Evolutionary conservation across 768 basidiomycete species (phyloP).

Genomic region (Mycena filopes): DNA sequence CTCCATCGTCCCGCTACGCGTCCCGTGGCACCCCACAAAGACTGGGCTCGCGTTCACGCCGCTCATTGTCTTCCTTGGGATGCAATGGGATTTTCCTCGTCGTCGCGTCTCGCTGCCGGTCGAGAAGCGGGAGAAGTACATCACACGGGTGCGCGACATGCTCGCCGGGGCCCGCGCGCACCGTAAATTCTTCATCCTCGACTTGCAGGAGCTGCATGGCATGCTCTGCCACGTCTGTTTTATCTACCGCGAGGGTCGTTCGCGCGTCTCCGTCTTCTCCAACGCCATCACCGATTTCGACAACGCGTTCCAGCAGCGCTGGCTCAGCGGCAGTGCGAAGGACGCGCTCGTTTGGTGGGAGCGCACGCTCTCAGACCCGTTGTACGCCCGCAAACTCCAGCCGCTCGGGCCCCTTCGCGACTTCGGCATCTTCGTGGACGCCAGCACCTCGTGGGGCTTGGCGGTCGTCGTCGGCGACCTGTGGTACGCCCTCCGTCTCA

Average conservation of each 20-base stretch:
- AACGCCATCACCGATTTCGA: too few relatives aligned
- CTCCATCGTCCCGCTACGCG: neutral
- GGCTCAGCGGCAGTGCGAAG: constrained; percentile 34
- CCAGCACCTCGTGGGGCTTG: constrained; percentile 39
- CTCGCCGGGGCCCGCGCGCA: too few relatives aligned
- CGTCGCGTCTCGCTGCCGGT: constrained; percentile 38
- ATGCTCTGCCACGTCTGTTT: constrained; percentile 46
- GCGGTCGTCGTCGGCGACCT: neutral
- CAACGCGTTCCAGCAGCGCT: too few relatives aligned
- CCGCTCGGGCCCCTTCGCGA: constrained; percentile 18
- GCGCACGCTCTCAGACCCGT: neutral
- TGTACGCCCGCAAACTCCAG: constrained; percentile 25
- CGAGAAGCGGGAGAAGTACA: constrained; percentile 40
- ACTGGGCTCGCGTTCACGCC: constrained; percentile 34
- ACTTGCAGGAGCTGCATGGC: constrained; percentile 39
- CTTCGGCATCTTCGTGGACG: constrained; percentile 45
- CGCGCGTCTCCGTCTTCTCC: constrained; percentile 41
- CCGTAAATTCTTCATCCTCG: constrained; percentile 20
- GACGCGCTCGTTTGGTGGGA: constrained; percentile 49
- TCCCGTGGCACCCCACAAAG: constrained; percentile 6
- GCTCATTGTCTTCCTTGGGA: constrained; percentile 40
- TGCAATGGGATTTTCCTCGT: constrained; percentile 45
- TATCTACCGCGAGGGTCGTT: constrained; percentile 38
- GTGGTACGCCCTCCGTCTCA: neutral
- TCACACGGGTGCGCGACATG: constrained; percentile 33